Conservation (phyloP, 805 yeast species). For the Suhomyces tanzawaensis region DNA sequence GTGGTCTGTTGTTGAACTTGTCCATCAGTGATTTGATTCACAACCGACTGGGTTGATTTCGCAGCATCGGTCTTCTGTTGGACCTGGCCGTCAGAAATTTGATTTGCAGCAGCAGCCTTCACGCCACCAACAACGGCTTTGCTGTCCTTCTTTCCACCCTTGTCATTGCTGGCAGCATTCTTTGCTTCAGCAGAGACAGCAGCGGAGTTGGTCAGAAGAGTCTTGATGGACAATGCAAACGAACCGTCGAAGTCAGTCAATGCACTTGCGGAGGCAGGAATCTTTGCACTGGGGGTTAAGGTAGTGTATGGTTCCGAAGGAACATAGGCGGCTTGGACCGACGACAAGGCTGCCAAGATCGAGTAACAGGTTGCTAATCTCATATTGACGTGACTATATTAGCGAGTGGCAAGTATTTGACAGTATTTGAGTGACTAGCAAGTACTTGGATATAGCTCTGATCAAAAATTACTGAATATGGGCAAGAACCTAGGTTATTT, state of each 20-base stretch:
- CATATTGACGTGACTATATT: not conserved
- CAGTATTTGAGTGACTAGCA: not conserved
- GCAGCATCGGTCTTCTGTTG: conserved; percentile 20
- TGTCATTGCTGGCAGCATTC: conserved; percentile 19
- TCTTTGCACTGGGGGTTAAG: conserved; percentile 29
- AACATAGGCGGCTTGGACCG: conserved; percentile 22
- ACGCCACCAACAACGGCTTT: conserved; percentile 9
- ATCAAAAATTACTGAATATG: not conserved
- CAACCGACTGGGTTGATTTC: conserved; percentile 15
- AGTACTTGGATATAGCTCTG: not conserved
- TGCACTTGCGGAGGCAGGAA: conserved; percentile 22
- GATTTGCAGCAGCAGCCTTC: conserved; percentile 18
- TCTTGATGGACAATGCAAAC: conserved; percentile 31
- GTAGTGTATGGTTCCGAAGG: conserved; percentile 28
- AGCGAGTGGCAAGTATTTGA: conserved; percentile 2
- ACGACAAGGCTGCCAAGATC: conserved; percentile 4
- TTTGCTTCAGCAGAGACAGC: conserved; percentile 22
- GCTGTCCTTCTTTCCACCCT: conserved; percentile 9
- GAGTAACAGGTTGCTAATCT: conserved; percentile 3
- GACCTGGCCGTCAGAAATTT: conserved; percentile 32
- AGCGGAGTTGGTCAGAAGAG: conserved; percentile 37
- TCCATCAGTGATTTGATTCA: conserved; percentile 47
- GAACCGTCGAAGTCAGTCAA: conserved; percentile 27
- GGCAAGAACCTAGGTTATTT: conserved; percentile 2
- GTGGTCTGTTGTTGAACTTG: conserved; percentile 16